phyloP scores from a whole-genome alignment of 192 early-diverging fungal genomes.

The Diversispora eburnea region DNA sequence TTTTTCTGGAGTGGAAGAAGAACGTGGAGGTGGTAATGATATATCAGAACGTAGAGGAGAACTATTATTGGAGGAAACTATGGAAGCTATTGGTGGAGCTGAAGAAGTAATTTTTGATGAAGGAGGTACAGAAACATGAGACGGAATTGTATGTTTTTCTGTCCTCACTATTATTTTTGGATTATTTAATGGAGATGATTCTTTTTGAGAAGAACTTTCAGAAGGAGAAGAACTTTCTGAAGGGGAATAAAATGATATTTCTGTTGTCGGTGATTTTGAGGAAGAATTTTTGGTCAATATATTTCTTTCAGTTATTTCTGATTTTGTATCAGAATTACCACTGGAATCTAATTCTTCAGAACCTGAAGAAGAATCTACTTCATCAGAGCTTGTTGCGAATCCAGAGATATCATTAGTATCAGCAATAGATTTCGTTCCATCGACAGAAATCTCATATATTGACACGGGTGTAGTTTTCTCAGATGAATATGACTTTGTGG shows the following conservation, averaged over 20 bases:
- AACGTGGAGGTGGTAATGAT: background rate
- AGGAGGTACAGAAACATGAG: background rate
- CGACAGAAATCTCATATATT: background rate
- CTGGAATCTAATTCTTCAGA: constrained; percentile 19
- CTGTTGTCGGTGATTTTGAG: background rate
- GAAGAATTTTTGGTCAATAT: background rate
- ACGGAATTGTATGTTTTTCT: background rate
- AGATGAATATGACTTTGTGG: constrained; percentile 10
- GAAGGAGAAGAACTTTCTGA: background rate
- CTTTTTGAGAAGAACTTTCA: background rate
- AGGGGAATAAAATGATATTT: background rate
- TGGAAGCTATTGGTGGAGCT: too few species aligned
- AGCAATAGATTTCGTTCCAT: constrained; percentile 3
- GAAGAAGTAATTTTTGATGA: constrained; percentile 4
- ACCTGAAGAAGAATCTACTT: constrained; percentile 8
- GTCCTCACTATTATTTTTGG: too few species aligned
- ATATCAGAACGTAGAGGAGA: background rate
- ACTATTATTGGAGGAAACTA: background rate
- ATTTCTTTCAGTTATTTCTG: background rate
- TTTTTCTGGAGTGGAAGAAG: background rate
- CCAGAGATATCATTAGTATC: constrained; percentile 1
- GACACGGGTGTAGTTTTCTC: constrained; percentile 21
- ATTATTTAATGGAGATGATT: too few species aligned
- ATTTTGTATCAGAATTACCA: constrained; percentile 8
- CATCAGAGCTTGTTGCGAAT: constrained; percentile 5